Base-by-base conservation (phyloP, 2,329 filamentous ascomycete genomes). In the Pleoardoris graminearum region DNA sequence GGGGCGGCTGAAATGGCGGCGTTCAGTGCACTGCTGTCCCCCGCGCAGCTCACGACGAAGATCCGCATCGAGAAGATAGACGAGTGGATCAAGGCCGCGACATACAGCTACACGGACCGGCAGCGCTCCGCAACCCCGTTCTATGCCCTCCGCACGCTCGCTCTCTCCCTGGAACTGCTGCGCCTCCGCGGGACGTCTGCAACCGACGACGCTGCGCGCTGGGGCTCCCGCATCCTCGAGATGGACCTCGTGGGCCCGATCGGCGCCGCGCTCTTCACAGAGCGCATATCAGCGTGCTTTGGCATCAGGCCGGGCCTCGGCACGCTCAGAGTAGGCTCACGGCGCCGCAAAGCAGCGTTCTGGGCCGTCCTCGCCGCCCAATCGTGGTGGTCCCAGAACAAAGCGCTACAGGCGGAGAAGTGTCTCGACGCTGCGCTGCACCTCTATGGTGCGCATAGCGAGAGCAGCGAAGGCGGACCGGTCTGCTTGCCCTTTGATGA, bases 1-100 rank as follows among this genome's bases (percentile, higher is more conserved):
- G 93, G 90, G 3, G 88, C 90, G 1, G 93, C 96, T 71, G 94
- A 99, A 77, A 97, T 99, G 93, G 88, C 89, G 25, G 92, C 90
- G 4, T 77, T 97, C 11, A 90, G 90, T 64, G 84, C 90, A 35
- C 82, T 99, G 29, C 81, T 99, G 54, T 86, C 88, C 64, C 86
- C 90, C 0, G 84, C 89, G 54, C 82, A 82, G 14, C 78, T 89
- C 56, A 86, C 85, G 2, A 85, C 88, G 12, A 96, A 92, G 69
- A 85, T 84, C 23, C 86, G 93, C 55, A 79, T 87, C 1, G 94
- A 97, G 64, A 87, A 85, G 4, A 82, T 97, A 33, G 90, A 95
- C 63, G 84, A 90, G 61, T 90, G 94, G 82, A 82, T 99, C 11
- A 93, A 97, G 66, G 89, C 90, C 3, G 90, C 93, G 0, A 88